Percentiles rank a stretch among this genome's conserved stretches.
phyloP scores from a whole-genome alignment of 1,139 yeast genomes.

The Debaryomyces psychrophilus region DNA sequence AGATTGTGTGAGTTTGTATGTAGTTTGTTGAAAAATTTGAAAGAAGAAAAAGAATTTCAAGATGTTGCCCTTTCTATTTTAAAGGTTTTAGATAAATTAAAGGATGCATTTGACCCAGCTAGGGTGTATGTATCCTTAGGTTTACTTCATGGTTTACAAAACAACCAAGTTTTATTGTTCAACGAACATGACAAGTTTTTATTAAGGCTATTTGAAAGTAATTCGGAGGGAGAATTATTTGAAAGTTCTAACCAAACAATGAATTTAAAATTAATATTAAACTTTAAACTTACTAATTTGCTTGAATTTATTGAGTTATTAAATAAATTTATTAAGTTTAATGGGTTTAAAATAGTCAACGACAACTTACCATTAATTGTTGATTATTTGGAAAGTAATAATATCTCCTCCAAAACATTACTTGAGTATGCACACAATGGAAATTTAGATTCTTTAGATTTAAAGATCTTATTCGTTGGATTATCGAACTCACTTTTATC shows the following conservation, averaged over 20 bases:
- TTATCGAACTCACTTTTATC: constrained; percentile 1
- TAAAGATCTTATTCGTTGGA: constrained; percentile 3
- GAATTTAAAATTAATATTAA: constrained; percentile 48
- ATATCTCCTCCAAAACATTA: constrained; percentile 6
- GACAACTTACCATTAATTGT: constrained; percentile 34
- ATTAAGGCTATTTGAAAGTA: constrained; percentile 51
- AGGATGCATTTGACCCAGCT: constrained; percentile 70
- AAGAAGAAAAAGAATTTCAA: constrained; percentile 29
- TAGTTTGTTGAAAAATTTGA: constrained; percentile 43
- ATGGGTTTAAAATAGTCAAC: constrained; percentile 37
- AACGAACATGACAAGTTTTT: constrained; percentile 38
- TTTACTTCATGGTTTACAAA: constrained; percentile 52
- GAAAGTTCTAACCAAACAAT: constrained; percentile 55
- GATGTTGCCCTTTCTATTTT: constrained; percentile 36
- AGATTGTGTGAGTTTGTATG: constrained; percentile 50
- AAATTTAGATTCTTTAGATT: neutral
- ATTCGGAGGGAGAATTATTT: constrained; percentile 63
- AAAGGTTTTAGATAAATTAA: constrained; percentile 47
- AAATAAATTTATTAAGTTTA: constrained; percentile 45
- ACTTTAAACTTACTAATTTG: constrained; percentile 25
- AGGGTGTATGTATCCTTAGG: constrained; percentile 67
- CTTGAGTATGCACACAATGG: neutral
- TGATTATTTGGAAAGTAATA: constrained; percentile 20
- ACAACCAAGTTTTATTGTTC: constrained; percentile 26
- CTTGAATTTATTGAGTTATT: constrained; percentile 33